A percentile compares a stretch with the other conserved stretches of the same genome.
Evolutionary conservation across 306 rosid genomes (phyloP).

Genomic region (Mimosa bimucronata): DNA sequence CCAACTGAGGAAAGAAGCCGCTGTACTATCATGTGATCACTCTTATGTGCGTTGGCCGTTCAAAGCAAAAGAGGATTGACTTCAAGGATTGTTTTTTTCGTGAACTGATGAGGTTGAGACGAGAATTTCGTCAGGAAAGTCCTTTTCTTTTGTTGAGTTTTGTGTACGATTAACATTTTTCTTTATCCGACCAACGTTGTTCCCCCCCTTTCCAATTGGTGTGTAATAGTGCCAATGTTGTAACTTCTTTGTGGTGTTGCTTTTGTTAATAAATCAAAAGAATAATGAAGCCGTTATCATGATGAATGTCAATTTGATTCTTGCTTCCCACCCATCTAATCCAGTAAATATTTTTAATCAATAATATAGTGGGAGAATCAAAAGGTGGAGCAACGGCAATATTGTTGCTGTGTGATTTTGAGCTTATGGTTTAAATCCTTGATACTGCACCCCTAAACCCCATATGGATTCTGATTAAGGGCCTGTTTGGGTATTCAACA

Average conservation of each 20-base stretch:
- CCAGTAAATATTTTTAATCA: background rate
- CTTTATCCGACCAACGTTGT: conserved; percentile 29
- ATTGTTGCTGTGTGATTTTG: no score
- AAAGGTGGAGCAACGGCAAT: no score
- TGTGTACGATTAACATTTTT: conserved; percentile 47
- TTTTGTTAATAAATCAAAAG: conserved; percentile 33
- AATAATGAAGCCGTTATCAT: conserved; percentile 6
- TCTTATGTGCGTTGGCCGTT: conserved; percentile 25
- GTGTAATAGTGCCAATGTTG: conserved; percentile 34
- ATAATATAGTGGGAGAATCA: no score
- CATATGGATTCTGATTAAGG: no score
- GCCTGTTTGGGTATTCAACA: no score
- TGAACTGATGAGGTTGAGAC: conserved; percentile 34
- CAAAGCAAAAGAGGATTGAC: conserved; percentile 27
- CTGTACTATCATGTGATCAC: conserved; percentile 84
- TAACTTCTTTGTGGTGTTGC: background rate
- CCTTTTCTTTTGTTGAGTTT: conserved; percentile 41
- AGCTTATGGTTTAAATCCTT: no score
- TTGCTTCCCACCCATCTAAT: background rate
- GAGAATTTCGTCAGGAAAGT: conserved; percentile 35
- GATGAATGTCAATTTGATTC: background rate
- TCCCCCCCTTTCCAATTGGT: conserved; percentile 19
- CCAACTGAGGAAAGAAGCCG: conserved; percentile 91
- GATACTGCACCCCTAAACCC: no score
- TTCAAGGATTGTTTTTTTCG: conserved; percentile 33